phyloP scores from a whole-genome alignment of 345 rosid genomes.

The Salix koriyanagi region DNA sequence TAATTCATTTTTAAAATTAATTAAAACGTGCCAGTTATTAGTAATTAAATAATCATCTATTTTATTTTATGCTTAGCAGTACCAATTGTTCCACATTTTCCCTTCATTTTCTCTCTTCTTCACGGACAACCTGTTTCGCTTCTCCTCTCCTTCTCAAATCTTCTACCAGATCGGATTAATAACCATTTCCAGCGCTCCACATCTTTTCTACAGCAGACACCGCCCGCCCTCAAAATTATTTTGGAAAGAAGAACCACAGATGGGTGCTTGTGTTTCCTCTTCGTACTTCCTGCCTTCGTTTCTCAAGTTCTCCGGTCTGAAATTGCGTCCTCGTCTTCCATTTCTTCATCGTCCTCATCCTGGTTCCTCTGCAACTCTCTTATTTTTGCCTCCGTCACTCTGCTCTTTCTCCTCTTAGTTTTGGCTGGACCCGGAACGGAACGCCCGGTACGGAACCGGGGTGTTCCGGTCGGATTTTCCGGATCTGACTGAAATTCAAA shows the following conservation, averaged over 20 bases:
- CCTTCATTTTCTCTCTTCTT: neutral
- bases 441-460: no score
- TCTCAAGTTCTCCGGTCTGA: constrained; percentile 55
- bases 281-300: constrained; percentile 39
- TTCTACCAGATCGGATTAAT: neutral
- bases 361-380: constrained; percentile 57
- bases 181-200: neutral
- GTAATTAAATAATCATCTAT: no score
- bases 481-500: no score
- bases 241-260: neutral
- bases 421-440: no score
- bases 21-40: no score
- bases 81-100: no score
- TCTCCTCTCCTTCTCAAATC: neutral
- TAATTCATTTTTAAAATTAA: no score
- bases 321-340: constrained; percentile 17
- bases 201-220: neutral
- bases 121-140: neutral
- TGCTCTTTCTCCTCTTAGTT: no score
- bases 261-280: constrained; percentile 63
- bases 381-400: no score
- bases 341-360: constrained; percentile 29
- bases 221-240: neutral
- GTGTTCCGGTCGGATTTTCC: no score
- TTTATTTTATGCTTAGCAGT: no score